A percentile compares a stretch with the other conserved stretches of the same genome.
These are phyloP conservation scores for Sarcodon sp. DNA, from an alignment of 768 basidiomycete species.

Conservation along the genomic window DNA sequence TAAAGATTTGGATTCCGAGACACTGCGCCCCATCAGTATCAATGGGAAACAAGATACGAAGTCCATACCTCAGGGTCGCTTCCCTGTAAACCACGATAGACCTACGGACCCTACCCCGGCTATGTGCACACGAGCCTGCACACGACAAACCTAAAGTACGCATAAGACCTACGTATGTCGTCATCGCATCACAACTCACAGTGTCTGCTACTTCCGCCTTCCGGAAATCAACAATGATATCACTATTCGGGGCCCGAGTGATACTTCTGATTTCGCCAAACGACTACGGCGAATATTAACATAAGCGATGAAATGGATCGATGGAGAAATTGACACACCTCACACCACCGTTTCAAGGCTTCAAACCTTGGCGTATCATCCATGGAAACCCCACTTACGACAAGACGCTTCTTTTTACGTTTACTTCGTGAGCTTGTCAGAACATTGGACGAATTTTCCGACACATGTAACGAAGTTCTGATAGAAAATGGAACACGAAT, in stretches of 20 bases:
- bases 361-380: constrained; percentile 54
- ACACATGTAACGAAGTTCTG: constrained; percentile 8
- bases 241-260: constrained; percentile 61
- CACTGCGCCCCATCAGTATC: no score
- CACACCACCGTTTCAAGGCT: constrained; percentile 63
- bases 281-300: constrained; percentile 7
- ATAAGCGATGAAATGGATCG: not conserved
- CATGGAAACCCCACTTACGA: constrained; percentile 55
- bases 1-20: no score
- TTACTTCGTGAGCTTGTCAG: constrained; percentile 23
- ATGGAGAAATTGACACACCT: constrained; percentile 27
- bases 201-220: constrained; percentile 72
- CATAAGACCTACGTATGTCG: constrained; percentile 1
- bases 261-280: constrained; percentile 72
- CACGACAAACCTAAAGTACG: constrained; percentile 50
- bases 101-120: constrained; percentile 67
- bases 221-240: constrained; percentile 66
- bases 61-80: constrained; percentile 18
- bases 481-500: constrained; percentile 20
- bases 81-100: constrained; percentile 61
- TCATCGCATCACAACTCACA: constrained; percentile 27
- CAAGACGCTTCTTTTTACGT: constrained; percentile 40
- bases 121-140: constrained; percentile 66
- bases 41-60: not conserved
- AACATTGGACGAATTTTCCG: constrained; percentile 9